phyloP scores from a whole-genome alignment of 768 basidiomycete species.

The Boletus huronensis region DNA sequence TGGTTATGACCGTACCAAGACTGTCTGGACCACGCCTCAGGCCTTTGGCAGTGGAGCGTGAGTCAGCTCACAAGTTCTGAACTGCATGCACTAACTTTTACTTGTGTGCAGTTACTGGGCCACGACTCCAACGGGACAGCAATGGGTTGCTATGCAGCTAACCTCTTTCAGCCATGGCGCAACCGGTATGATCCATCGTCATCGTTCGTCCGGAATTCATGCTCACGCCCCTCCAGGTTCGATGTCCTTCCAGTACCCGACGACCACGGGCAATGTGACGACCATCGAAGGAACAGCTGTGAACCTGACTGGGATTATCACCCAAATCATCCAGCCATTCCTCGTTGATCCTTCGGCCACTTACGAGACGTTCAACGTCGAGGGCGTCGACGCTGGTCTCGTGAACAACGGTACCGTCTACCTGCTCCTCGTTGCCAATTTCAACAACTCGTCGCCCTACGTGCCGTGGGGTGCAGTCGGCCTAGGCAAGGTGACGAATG shows the following conservation, averaged over 20 bases:
- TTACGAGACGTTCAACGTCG: conserved; percentile 2
- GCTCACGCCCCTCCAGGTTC: conserved; percentile 17
- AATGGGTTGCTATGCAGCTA: conserved; percentile 26
- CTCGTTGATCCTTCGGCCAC: conserved; percentile 11
- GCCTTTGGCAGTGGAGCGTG: conserved; percentile 58
- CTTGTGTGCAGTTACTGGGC: conserved; percentile 25
- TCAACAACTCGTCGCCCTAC: not conserved
- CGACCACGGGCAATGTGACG: conserved; percentile 14
- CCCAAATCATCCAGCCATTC: conserved; percentile 18
- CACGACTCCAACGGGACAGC: conserved; percentile 25
- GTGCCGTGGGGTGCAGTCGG: conserved; percentile 23
- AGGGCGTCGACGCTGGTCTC: conserved; percentile 23
- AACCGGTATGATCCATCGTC: conserved; percentile 10
- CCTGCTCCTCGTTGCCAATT: conserved; percentile 21
- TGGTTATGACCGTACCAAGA: conserved; percentile 62
- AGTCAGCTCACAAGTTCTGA: not conserved
- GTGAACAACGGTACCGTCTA: conserved; percentile 24
- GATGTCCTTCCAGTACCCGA: conserved; percentile 29
- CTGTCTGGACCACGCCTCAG: conserved; percentile 78
- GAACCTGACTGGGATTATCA: conserved; percentile 3
- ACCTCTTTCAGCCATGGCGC: conserved; percentile 28
- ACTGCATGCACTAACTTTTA: not conserved
- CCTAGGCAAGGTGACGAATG: conserved; percentile 11
- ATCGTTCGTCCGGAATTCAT: not conserved
- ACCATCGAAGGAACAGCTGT: conserved; percentile 24